These are phyloP conservation scores for Cystobasidium slooffiae DNA, from an alignment of 1,284 basidiomycete genomes.

Conservation along the genomic window DNA sequence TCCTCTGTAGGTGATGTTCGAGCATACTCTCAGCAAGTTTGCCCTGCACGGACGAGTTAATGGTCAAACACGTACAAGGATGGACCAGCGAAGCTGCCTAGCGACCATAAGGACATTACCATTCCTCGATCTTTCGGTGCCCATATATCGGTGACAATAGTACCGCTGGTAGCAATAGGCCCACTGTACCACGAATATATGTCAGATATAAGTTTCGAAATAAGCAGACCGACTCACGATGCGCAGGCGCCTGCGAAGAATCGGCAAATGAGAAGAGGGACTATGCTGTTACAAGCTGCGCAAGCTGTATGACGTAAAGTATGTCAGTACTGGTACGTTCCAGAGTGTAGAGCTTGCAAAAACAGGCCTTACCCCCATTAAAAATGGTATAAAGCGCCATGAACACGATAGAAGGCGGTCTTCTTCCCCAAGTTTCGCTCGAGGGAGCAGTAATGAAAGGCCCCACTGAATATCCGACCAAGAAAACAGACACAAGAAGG, in stretches of 20 bases:
- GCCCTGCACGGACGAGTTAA: neutral
- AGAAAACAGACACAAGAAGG: slow-evolving; percentile 54
- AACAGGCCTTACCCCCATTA: slow-evolving; percentile 47
- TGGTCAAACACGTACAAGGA: slow-evolving; percentile 37
- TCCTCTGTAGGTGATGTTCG: slow-evolving; percentile 40
- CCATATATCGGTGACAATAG: slow-evolving; percentile 55
- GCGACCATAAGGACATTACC: slow-evolving; percentile 54
- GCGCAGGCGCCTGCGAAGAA: slow-evolving; percentile 56
- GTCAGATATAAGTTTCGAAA: neutral
- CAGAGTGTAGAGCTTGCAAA: too few relatives aligned
- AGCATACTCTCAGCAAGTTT: neutral
- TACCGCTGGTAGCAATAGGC: slow-evolving; percentile 54
- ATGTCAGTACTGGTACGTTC: neutral
- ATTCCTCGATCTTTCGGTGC: slow-evolving; percentile 53
- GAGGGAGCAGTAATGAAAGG: slow-evolving; percentile 56
- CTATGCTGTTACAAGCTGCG: slow-evolving; percentile 51
- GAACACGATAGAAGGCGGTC: slow-evolving; percentile 52
- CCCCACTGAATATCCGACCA: slow-evolving; percentile 56
- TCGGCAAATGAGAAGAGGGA: slow-evolving; percentile 54
- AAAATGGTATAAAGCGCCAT: slow-evolving; percentile 54
- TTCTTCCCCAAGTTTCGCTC: slow-evolving; percentile 54
- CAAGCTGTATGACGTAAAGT: slow-evolving; percentile 20
- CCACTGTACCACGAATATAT: neutral
- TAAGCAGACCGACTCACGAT: slow-evolving; percentile 46
- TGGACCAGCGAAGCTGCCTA: slow-evolving; percentile 56